Conservation (phyloP, 805 yeast genomes). For the Candida insectalens region DNA sequence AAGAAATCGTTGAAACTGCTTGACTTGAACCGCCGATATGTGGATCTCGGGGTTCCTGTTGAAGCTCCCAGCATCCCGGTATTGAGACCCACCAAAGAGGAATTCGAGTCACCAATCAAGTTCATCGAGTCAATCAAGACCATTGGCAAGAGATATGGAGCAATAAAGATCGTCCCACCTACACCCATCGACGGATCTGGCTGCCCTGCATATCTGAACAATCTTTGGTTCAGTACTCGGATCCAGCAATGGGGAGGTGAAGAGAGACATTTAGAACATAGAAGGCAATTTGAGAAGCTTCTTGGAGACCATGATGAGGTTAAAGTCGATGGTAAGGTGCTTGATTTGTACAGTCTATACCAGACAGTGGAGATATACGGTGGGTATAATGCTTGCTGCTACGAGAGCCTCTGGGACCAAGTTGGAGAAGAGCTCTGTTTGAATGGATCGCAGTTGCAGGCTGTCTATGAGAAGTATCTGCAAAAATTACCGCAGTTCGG, state of each 20-base stretch:
- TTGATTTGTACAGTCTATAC: constrained; percentile 54
- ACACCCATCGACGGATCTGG: background rate
- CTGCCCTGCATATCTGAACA: constrained; percentile 23
- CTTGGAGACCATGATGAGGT: constrained; percentile 25
- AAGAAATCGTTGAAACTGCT: no score
- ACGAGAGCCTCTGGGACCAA: constrained; percentile 70
- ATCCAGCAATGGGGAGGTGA: constrained; percentile 37
- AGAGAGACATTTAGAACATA: constrained; percentile 30
- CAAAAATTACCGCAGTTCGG: no score
- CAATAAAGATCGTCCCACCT: constrained; percentile 67
- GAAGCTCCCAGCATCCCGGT: no score
- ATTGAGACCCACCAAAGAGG: constrained; percentile 41
- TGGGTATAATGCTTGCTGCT: constrained; percentile 55
- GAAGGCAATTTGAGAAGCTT: constrained; percentile 32
- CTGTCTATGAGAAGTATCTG: no score
- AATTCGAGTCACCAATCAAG: constrained; percentile 56
- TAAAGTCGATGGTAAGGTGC: constrained; percentile 47
- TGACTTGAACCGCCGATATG: no score
- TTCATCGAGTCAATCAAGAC: constrained; percentile 46
- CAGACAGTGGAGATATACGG: constrained; percentile 54
- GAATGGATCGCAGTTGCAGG: no score
- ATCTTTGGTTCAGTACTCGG: constrained; percentile 42
- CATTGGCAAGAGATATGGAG: constrained; percentile 56
- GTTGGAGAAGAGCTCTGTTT: constrained; percentile 76
- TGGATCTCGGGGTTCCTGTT: no score